phyloP scores from a whole-genome alignment of 2,329 filamentous ascomycete species.

The Botrytis byssoidea region DNA sequence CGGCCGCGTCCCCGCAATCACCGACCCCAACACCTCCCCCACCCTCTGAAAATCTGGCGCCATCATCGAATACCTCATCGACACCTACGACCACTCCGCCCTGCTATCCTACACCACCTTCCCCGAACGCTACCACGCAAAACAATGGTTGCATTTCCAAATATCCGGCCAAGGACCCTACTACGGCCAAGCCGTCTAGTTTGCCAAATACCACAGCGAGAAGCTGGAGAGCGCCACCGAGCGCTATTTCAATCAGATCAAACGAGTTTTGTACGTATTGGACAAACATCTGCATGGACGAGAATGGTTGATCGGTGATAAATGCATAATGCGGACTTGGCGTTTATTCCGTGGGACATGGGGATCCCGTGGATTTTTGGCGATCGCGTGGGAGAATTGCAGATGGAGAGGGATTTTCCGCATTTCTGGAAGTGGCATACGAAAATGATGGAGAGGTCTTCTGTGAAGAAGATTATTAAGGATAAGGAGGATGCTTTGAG shows the following conservation, averaged over 20 bases:
- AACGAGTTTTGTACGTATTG: constrained; percentile 40
- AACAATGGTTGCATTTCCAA: constrained; percentile 1
- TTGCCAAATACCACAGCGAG: constrained; percentile 40
- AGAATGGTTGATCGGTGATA: constrained; percentile 43
- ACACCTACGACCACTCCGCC: constrained; percentile 40
- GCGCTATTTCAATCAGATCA: constrained; percentile 46
- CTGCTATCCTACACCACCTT: not conserved
- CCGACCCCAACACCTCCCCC: constrained; percentile 43
- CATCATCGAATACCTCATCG: constrained; percentile 45
- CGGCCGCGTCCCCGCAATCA: constrained; percentile 33
- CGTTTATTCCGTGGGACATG: constrained; percentile 27
- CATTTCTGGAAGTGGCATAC: constrained; percentile 27
- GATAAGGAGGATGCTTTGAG: constrained; percentile 22
- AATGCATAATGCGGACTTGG: constrained; percentile 41
- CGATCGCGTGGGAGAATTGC: constrained; percentile 17
- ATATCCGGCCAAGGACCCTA: not conserved
- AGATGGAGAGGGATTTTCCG: constrained; percentile 31
- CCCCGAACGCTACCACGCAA: not conserved
- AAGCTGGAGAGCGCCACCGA: constrained; percentile 44
- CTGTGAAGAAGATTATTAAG: constrained; percentile 26
- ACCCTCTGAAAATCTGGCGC: constrained; percentile 41
- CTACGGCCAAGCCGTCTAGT: constrained; percentile 35
- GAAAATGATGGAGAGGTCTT: constrained; percentile 23
- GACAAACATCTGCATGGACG: constrained; percentile 42
- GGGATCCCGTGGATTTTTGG: constrained; percentile 23